These are phyloP conservation scores for Neurospora sp. DNA, from an alignment of 495 filamentous ascomycete genomes.

Conservation along the genomic window DNA sequence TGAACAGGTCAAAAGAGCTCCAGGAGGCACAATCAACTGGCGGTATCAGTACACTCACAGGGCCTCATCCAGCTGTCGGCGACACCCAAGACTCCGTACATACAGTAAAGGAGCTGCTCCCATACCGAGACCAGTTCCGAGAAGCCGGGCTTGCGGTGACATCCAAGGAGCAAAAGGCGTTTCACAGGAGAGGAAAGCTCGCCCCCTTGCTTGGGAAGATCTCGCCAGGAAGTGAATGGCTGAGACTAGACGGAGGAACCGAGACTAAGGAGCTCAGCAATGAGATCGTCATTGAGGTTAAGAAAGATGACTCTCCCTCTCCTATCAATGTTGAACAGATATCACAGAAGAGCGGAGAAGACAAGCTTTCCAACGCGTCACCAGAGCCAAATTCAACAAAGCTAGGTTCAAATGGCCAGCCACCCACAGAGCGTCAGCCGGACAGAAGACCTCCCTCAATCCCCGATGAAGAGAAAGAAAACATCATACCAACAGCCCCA, in stretches of 20 bases:
- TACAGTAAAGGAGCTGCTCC: constrained; percentile 35
- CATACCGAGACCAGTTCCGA: constrained; percentile 34
- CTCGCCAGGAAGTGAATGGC: not conserved
- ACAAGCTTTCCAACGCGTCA: not conserved
- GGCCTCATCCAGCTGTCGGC: constrained; percentile 20
- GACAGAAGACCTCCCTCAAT: not conserved
- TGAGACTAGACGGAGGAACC: not conserved
- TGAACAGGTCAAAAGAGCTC: constrained; percentile 27
- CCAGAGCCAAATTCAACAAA: not conserved
- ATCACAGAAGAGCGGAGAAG: not conserved
- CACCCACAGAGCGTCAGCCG: not conserved
- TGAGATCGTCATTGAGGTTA: constrained; percentile 6
- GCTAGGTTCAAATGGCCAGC: not conserved
- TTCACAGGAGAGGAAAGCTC: not conserved
- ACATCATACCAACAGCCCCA: not conserved
- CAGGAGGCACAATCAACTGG: constrained; percentile 17
- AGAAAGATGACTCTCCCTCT: not conserved
- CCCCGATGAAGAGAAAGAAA: not conserved
- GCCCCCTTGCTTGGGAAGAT: not conserved
- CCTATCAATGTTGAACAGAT: not conserved
- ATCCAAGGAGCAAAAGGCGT: constrained; percentile 28
- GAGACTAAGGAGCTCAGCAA: constrained; percentile 8
- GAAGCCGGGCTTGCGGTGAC: constrained; percentile 40
- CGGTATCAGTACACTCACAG: constrained; percentile 12
- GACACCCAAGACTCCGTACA: constrained; percentile 26